These are phyloP conservation scores for Candida incommunis DNA, from an alignment of 805 yeast species.

Conservation along the genomic window DNA sequence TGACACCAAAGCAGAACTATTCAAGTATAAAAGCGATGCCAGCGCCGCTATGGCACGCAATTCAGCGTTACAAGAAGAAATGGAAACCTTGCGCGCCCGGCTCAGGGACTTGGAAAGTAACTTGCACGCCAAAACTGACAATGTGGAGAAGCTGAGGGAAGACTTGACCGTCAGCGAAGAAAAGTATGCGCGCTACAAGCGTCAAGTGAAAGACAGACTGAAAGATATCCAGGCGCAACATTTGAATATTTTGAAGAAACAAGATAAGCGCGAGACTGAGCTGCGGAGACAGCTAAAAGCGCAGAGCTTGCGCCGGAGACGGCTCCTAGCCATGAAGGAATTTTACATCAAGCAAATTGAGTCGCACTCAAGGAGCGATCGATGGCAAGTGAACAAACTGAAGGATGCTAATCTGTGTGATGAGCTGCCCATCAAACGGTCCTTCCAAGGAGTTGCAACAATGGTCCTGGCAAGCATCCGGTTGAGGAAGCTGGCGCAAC, in stretches of 20 bases:
- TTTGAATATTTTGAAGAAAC: not conserved
- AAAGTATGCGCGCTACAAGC: not conserved
- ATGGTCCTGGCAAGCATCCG: constrained; percentile 19
- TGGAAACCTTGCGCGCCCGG: not conserved
- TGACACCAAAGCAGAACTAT: not conserved
- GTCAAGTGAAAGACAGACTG: not conserved
- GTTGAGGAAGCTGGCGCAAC: too few species aligned
- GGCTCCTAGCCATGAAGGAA: not conserved
- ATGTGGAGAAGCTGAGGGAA: not conserved
- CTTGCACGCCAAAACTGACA: not conserved
- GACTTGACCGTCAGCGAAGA: not conserved
- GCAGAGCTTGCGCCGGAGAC: not conserved
- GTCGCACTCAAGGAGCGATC: not conserved
- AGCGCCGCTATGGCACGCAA: not conserved
- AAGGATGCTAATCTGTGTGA: not conserved
- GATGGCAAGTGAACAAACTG: not conserved
- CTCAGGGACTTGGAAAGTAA: not conserved
- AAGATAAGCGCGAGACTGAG: not conserved
- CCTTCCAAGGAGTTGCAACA: constrained; percentile 14
- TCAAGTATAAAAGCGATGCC: not conserved
- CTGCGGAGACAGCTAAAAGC: not conserved
- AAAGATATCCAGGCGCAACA: not conserved
- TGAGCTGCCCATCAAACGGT: not conserved
- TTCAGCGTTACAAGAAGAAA: not conserved
- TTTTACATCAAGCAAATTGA: not conserved